These are phyloP conservation scores for Botrytis cinerea DNA, from an alignment of 2,329 filamentous ascomycete genomes.

Conservation along the genomic window DNA sequence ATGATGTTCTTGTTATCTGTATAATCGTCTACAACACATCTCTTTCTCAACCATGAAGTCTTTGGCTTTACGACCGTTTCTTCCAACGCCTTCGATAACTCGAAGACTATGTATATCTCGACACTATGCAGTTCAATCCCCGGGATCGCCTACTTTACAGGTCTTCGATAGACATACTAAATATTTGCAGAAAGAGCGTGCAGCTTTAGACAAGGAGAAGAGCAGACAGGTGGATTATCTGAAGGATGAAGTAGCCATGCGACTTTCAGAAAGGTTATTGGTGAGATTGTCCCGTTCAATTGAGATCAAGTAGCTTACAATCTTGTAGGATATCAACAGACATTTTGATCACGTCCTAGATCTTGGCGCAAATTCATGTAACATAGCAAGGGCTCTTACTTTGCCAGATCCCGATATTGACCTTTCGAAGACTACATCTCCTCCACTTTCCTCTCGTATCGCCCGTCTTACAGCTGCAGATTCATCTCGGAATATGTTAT, in stretches of 20 bases:
- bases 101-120: constrained; percentile 44
- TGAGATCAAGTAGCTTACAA: constrained; percentile 10
- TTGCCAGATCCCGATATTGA: constrained; percentile 66
- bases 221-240: constrained; percentile 88
- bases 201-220: constrained; percentile 66
- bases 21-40: not conserved
- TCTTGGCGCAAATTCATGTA: constrained; percentile 93
- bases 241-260: constrained; percentile 84
- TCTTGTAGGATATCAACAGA: constrained; percentile 80
- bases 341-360: constrained; percentile 83
- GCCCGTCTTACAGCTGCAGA: constrained; percentile 78
- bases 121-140: constrained; percentile 74
- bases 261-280: constrained; percentile 82
- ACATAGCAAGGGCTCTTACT: constrained; percentile 81
- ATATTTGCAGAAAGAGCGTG: constrained; percentile 87
- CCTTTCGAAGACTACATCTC: constrained; percentile 53
- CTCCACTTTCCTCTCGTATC: constrained; percentile 71
- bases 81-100: constrained; percentile 30
- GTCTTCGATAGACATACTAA: constrained; percentile 90
- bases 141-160: constrained; percentile 76
- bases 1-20: not conserved
- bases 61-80: constrained; percentile 32
- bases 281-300: constrained; percentile 48
- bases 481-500: constrained; percentile 73
- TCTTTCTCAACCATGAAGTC: constrained; percentile 34